Evolutionary conservation across 2,329 filamentous ascomycete genomes (phyloP), one percentile per base, ranked within the genome.

Genomic region (Aureobasidium sp.): DNA sequence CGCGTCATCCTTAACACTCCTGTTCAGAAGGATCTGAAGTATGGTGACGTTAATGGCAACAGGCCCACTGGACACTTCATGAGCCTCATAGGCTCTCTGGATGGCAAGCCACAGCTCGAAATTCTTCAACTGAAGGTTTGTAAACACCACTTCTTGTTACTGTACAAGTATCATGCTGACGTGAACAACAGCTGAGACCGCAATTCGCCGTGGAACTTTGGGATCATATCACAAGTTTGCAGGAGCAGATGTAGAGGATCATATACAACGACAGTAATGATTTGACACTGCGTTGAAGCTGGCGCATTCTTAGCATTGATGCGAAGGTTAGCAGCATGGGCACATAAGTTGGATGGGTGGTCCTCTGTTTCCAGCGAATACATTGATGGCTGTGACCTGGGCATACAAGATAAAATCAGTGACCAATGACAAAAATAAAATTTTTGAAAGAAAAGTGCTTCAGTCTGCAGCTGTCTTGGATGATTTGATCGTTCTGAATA

Each of bases 1-100:
- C 85, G 91, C 26, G 86, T 97, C 60, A 87, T 96, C 65, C 79
- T 97, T 56, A 97, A 97, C 76, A 90, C 89, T 1, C 85, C 87
- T 0, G 81, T 97, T 63, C 84, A 91, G 64, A 87, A 89, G 63
- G 84, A 86, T 5, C 89, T 95, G 83, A 85, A 85, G 48, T 90
- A 95, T 70, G 87, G 91, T 64, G 85, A 92, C 65, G 71, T 76
- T 5, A 72, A 75, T 44, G 83, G 84, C 53, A 76, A 77, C 57
- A 88, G 88, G 68, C 86, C 90, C 34, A 85, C 83, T 46, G 82
- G 88, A 65, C 90, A 90, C 73, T 82, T 85, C 48, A 81, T 91
- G 52, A 82, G 84, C 59, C 83, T 96, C 68, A 79, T 80, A 64
- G 81, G 82, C 56, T 75, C 81, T 6, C 81, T 84, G 64, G 78